Base-by-base conservation (phyloP, 768 basidiomycete genomes). In the Coprinellus aureogranulatus region DNA sequence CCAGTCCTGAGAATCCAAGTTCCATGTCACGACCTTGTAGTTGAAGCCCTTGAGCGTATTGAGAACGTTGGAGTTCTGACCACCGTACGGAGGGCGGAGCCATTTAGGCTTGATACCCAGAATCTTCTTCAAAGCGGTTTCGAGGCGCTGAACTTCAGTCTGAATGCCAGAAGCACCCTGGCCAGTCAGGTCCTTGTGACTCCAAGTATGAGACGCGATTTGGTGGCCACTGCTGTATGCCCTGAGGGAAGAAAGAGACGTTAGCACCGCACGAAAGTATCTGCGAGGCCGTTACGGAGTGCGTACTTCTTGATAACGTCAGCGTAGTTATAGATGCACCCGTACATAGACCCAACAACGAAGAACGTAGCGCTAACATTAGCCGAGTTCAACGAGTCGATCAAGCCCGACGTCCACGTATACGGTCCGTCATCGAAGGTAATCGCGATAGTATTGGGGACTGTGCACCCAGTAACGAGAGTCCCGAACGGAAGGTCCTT, bases 151-250 rank as follows among this genome's bases (percentile, higher is more conserved):
- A 26, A 62, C 54, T 39, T 62, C 55, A 30, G 27, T 56, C 39
- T 40, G 30, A 30, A 57, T 49, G 12, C 47, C 46, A 1, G 59
- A 40, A 18, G 55, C 52, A 31, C 37, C 39, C 34, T 78, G 64
- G 8, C 59, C 69, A 4, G 68, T 68, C 1, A 81, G 66, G 54
- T 78, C 66, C n/a, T 61, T 59, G 57, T 81, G 80, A 10, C 65
- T 61, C 80, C 80, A 81, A 25, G 79, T 80, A 61, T 81, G 80
- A 11, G 79, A 79, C 5, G 69, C 78, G 48, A 81, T 65, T 62
- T 77, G 73, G 58, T 80, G 78, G 5, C 79, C 79, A 12, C 67
- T 63, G 27, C 67, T 64, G 59, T 73, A 75, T 9, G 73, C 75
- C 39, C 57, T 57, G n/a, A 2, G n/a, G n/a, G n/a, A n/a, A n/a